Percentiles rank a stretch among this genome's conserved stretches.
phyloP scores from a whole-genome alignment of 108 stramenopile species.

The Fragilariopsis cylindrus region DNA sequence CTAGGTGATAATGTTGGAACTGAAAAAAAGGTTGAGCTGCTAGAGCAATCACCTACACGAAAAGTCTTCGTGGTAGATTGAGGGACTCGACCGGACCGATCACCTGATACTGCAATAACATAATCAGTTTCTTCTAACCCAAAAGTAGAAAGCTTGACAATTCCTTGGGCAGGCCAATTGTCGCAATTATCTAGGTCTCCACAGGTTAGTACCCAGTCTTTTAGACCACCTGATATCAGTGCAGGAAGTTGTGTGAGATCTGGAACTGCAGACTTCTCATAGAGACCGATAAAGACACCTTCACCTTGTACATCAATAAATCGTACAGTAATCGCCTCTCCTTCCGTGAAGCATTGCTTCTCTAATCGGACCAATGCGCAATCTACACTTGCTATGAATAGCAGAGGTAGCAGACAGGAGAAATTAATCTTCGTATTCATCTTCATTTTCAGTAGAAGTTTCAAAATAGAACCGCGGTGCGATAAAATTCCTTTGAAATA shows the following conservation, averaged over 20 bases:
- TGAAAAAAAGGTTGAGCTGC: neutral
- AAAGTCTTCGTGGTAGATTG: constrained; percentile 7
- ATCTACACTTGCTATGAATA: neutral
- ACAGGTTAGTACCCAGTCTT: constrained; percentile 15
- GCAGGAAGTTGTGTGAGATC: neutral
- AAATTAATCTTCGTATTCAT: neutral
- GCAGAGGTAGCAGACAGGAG: neutral
- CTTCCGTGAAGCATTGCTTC: neutral
- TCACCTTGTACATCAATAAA: constrained; percentile 10
- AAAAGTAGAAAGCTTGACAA: constrained; percentile 3
- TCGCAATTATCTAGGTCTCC: neutral
- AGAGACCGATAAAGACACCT: constrained; percentile 15
- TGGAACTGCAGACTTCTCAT: neutral
- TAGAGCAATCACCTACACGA: neutral
- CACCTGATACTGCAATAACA: constrained; percentile 6
- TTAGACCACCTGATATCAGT: neutral
- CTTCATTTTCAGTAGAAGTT: too few relatives aligned
- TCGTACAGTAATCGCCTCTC: constrained; percentile 5
- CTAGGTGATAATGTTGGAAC: neutral
- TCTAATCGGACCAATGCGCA: neutral
- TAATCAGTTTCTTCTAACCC: neutral
- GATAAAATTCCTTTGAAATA: too few relatives aligned
- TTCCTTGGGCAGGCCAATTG: neutral
- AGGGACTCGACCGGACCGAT: constrained; percentile 3
- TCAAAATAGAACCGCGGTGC: too few relatives aligned